Percentiles rank a stretch among this genome's conserved stretches.
Evolutionary conservation across 1,284 basidiomycete species (phyloP).

Genomic region (Apiotrichum porosum): DNA sequence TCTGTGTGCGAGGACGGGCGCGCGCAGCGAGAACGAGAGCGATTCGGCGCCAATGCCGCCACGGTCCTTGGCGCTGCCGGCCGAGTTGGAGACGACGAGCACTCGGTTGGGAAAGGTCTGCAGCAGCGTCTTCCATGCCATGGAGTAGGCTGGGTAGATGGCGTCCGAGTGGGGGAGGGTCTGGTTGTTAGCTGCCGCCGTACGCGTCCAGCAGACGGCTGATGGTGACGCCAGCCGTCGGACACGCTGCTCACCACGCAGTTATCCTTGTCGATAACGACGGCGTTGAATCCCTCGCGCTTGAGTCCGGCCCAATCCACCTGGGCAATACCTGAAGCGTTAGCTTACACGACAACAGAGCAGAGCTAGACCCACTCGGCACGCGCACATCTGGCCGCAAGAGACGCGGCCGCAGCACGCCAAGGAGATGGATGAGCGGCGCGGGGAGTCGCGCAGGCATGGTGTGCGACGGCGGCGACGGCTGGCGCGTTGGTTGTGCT

Average conservation of each 20-base stretch:
- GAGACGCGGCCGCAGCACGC: conserved; percentile 66
- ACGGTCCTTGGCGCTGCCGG: conserved; percentile 73
- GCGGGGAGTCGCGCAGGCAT: conserved; percentile 56
- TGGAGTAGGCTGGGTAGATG: conserved; percentile 68
- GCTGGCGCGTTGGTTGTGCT: too few species aligned
- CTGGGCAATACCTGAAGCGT: conserved; percentile 69
- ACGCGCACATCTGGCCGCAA: conserved; percentile 67
- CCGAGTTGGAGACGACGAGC: conserved; percentile 89
- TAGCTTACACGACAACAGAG: too few species aligned
- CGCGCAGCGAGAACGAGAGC: conserved; percentile 68
- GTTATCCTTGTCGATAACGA: conserved; percentile 96
- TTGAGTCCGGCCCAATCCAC: conserved; percentile 77
- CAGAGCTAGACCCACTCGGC: conserved; percentile 59
- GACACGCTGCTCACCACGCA: conserved; percentile 63
- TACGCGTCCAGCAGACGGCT: too few species aligned
- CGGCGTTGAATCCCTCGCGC: conserved; percentile 73
- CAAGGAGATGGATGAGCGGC: conserved; percentile 66
- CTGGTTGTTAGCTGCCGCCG: too few species aligned
- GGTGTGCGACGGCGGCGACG: neutral
- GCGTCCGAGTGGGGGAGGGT: conserved; percentile 69
- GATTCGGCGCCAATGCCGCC: conserved; percentile 80
- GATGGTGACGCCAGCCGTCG: too few species aligned
- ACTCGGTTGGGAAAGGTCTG: conserved; percentile 73
- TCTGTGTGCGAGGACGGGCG: conserved; percentile 74
- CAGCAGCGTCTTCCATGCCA: conserved; percentile 72